These are phyloP conservation scores for Globisporangium lucens DNA, from an alignment of 352 stramenopile genomes.

Conservation along the genomic window DNA sequence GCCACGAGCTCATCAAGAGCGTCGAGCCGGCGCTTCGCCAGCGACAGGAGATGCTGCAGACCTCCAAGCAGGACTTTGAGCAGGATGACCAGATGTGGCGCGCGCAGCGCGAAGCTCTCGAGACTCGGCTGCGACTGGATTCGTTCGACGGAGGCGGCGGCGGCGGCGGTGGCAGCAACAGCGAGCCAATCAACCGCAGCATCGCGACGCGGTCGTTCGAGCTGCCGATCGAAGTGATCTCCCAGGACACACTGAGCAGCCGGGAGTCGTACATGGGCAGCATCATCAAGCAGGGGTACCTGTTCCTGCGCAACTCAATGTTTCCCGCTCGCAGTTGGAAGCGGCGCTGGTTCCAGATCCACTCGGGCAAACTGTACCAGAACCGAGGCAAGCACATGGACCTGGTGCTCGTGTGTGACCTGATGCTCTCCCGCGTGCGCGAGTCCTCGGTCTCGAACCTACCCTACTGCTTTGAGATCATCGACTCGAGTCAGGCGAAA, in stretches of 20 bases:
- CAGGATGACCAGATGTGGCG: slow-evolving; percentile 76
- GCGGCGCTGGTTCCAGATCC: slow-evolving; percentile 85
- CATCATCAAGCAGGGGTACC: slow-evolving; percentile 76
- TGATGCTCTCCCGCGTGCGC: slow-evolving; percentile 78
- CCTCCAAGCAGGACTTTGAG: slow-evolving; percentile 61
- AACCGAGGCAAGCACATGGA: slow-evolving; percentile 79
- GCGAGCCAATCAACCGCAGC: slow-evolving; percentile 5
- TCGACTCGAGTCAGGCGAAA: slow-evolving; percentile 77
- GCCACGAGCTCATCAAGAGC: slow-evolving; percentile 76
- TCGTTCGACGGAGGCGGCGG: slow-evolving; percentile 26
- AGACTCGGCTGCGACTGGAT: slow-evolving; percentile 51
- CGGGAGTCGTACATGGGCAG: slow-evolving; percentile 32
- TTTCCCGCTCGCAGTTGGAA: slow-evolving; percentile 86
- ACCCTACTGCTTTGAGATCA: slow-evolving; percentile 81
- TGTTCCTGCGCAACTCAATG: slow-evolving; percentile 82
- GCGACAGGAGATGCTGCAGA: slow-evolving; percentile 70
- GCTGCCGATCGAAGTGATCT: slow-evolving; percentile 78
- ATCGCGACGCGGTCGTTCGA: slow-evolving; percentile 40
- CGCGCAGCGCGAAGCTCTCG: slow-evolving; percentile 59
- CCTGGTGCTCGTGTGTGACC: slow-evolving; percentile 71
- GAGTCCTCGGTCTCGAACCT: slow-evolving; percentile 48
- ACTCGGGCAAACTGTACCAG: slow-evolving; percentile 82
- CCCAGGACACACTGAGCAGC: slow-evolving; percentile 54
- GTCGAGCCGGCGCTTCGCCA: slow-evolving; percentile 63
- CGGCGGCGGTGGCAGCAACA: background rate